These are phyloP conservation scores for Marsdenia floribunda DNA, from an alignment of 257 asterid genomes.

Conservation along the genomic window DNA sequence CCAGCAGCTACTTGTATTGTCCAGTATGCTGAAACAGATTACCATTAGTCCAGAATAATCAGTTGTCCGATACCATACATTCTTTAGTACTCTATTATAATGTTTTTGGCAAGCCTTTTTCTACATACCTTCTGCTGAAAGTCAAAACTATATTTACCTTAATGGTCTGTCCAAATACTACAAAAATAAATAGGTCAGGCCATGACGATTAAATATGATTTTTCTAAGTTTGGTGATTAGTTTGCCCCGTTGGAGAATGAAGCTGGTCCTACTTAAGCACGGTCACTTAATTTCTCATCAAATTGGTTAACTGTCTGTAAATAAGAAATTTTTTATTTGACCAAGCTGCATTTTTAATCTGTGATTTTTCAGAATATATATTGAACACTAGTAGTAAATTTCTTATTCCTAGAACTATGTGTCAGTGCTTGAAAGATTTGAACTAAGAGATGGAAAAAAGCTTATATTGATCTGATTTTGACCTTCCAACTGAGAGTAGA, in stretches of 20 bases:
- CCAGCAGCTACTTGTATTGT: background rate
- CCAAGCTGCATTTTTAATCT: background rate
- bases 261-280: background rate
- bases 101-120: background rate
- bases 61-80: background rate
- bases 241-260: background rate
- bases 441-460: background rate
- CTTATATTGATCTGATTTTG: background rate
- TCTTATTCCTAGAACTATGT: constrained; percentile 1
- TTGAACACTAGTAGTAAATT: background rate
- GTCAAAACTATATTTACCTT: background rate
- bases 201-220: background rate
- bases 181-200: background rate
- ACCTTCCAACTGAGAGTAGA: background rate
- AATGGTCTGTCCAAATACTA: background rate
- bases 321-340: background rate
- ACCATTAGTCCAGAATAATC: background rate
- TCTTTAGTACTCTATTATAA: background rate
- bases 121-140: background rate
- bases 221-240: background rate
- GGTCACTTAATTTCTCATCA: background rate
- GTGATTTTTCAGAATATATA: background rate
- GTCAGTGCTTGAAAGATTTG: background rate
- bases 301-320: background rate
- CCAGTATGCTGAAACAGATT: background rate